Conservation (phyloP, 2,329 filamentous ascomycete species). For the Alternaria burnsii region DNA sequence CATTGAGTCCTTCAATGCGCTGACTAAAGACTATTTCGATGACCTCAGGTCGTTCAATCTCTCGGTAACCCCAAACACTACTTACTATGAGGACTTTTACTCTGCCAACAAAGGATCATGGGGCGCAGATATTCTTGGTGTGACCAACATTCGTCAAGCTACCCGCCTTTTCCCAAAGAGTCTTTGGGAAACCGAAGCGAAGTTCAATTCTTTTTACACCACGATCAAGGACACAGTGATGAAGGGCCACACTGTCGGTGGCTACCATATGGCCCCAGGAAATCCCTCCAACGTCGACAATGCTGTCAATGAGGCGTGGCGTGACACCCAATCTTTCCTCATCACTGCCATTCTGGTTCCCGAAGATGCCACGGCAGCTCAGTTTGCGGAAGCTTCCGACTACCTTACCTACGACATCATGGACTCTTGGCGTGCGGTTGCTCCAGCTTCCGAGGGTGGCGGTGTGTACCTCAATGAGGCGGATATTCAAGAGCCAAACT, state of each 20-base stretch:
- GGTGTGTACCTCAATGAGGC: conserved; percentile 43
- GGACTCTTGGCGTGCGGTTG: conserved; percentile 26
- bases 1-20: conserved; percentile 17
- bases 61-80: conserved; percentile 24
- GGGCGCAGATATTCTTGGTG: conserved; percentile 45
- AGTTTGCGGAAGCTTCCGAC: conserved; percentile 21
- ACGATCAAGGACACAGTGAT: conserved; percentile 28
- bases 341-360: conserved; percentile 28
- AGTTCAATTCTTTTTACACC: conserved; percentile 23
- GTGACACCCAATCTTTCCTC: conserved; percentile 33
- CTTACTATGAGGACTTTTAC: conserved; percentile 24
- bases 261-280: conserved; percentile 32
- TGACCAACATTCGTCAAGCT: conserved; percentile 15
- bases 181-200: conserved; percentile 26
- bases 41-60: conserved; percentile 22
- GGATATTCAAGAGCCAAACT: conserved; percentile 35
- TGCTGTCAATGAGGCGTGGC: conserved; percentile 37
- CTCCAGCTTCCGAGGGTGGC: conserved; percentile 30
- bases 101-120: conserved; percentile 30
- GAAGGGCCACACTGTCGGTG: conserved; percentile 20
- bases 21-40: conserved; percentile 22
- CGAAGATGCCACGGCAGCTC: conserved; percentile 21
- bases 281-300: conserved; percentile 32
- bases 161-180: conserved; percentile 29
- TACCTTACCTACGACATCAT: conserved; percentile 28